Base-by-base conservation (phyloP, 768 basidiomycete genomes). In the Strobilomyces echinocephalus region DNA sequence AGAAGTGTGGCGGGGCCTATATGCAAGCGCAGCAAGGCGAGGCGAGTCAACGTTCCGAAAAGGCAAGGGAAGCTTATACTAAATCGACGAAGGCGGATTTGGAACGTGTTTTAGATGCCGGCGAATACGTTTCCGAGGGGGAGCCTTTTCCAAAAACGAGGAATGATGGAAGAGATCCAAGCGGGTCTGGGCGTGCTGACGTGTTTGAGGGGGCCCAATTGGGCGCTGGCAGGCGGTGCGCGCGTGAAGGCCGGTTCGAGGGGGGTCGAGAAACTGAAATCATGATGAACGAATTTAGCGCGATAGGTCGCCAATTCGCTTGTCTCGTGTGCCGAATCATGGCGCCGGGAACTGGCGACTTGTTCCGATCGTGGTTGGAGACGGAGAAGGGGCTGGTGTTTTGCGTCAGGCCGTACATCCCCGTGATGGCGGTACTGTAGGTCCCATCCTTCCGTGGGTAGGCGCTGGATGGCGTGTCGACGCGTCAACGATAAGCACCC, bases 371-470 rank as follows among this genome's bases (percentile, higher is more conserved):
- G 8, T 35, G 36, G 55, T 38, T 39, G 7, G 39, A 50, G 28
- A 44, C 36, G 47, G 52, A 41, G 43, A 46, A 46, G 36, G 56
- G 30, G 49, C 5, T 44, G 15, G 44, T 38, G 45, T 39, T 40
- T 36, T 30, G 28, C 31, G 24, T 50, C 44, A 20, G 31, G 14
- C 18, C 8, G 8, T 31, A 30, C 40, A 39, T 31, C 44, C 24
- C 24, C 14, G 49, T 44, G 36, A 36, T 44, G 51, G 21, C 31
- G 9, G 30, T 2, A 24, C 24, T 24, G 24, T 24, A 9, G 30
- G 55, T 28, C 60, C 60, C 60, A 21, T 52, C 41, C 14, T 41
- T 53, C 60, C 60, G 57, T 26, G 34, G 40, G 30, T 11, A 38
- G 42, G 18, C 36, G 21, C 44, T 28, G 57, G 42, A 30, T 30